Percentiles rank a stretch among this genome's conserved stretches.
phyloP scores from a whole-genome alignment of 2,329 filamentous ascomycete genomes.

The Aspergillus sp. region DNA sequence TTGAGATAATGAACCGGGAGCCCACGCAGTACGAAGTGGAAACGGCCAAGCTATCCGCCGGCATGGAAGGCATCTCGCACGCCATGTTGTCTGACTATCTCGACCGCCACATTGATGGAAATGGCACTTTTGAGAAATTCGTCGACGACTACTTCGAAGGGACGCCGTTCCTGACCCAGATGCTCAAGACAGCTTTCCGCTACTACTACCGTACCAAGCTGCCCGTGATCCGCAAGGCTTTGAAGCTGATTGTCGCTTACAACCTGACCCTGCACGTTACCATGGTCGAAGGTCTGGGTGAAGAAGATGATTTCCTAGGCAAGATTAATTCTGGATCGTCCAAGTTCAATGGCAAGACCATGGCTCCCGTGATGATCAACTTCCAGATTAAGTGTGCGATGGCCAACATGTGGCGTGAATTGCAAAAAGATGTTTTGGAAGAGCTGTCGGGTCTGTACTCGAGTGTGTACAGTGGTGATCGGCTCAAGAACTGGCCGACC shows the following conservation, averaged over 20 bases:
- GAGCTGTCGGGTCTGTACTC: constrained; percentile 89
- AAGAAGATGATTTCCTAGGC: constrained; percentile 68
- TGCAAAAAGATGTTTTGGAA: constrained; percentile 92
- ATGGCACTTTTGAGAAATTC: constrained; percentile 83
- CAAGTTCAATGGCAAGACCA: constrained; percentile 80
- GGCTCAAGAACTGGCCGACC: constrained; percentile 97
- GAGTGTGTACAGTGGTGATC: constrained; percentile 95
- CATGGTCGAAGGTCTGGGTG: constrained; percentile 80
- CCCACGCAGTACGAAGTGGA: constrained; percentile 76
- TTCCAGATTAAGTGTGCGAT: constrained; percentile 98
- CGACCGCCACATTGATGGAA: constrained; percentile 86
- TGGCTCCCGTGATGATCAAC: constrained; percentile 98
- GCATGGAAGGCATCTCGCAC: constrained; percentile 75
- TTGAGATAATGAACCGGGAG: constrained; percentile 68
- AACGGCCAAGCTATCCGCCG: constrained; percentile 82
- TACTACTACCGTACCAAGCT: constrained; percentile 84
- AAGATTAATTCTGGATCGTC: constrained; percentile 80
- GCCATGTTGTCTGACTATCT: constrained; percentile 82
- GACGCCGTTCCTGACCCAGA: constrained; percentile 88
- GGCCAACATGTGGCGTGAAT: constrained; percentile 95
- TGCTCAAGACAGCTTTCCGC: constrained; percentile 90
- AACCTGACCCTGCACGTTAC: constrained; percentile 92
- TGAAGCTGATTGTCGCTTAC: constrained; percentile 92
- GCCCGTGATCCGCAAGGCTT: constrained; percentile 83
- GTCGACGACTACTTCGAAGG: constrained; percentile 95